Base-by-base conservation (phyloP, 2,329 filamentous ascomycete species). In the Bipolaris bicolor region DNA sequence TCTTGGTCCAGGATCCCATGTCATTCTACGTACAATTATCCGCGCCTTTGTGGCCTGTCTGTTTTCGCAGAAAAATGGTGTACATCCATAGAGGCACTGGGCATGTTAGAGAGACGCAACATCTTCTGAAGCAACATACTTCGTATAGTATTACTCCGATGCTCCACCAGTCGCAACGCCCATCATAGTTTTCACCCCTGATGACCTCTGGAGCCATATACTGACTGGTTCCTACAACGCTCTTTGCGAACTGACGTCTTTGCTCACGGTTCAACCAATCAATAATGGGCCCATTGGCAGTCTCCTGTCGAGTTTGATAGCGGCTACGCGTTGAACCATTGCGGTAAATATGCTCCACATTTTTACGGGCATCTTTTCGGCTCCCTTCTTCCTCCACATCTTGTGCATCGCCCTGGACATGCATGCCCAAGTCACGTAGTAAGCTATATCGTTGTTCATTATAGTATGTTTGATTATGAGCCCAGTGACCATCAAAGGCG, bases 141-240 rank as follows among this genome's bases (percentile, higher is more conserved):
- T 98, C 94, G 70, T 91, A 98, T 55, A 98, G 78, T 71, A 98
- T 97, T 71, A 98, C 88, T 51, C 92, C 94, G 66, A 98, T 86
- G 77, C 93, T 97, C 94, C 91, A 98, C 92, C 86, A 98, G 77
- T 98, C 94, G 77, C 94, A 98, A 70, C 94, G 85, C 29, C 91
- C 94, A 77, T 98, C 95, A 75, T 98, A 98, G 36, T 84, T 79
- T 47, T 92, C 85, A 26, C 93, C 91, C 63, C 85, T 82, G 56
- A 97, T 88, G 16, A 98, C 91, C 79, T 98, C 95, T 1, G 94
- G 94, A 0, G 95, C 94, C 95, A 97, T 98, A 79, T 98, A 98
- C 73, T 97, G 94, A 73, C 92, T 97, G 2, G 95, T 98, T 2
- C 94, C 94, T 10, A 98, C 94, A 1, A 97, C 88, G 44, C 92